Evolutionary conservation across 768 basidiomycete genomes (phyloP), one percentile per base, ranked within the genome.

Genomic region (Gelatoporia subvermispora): DNA sequence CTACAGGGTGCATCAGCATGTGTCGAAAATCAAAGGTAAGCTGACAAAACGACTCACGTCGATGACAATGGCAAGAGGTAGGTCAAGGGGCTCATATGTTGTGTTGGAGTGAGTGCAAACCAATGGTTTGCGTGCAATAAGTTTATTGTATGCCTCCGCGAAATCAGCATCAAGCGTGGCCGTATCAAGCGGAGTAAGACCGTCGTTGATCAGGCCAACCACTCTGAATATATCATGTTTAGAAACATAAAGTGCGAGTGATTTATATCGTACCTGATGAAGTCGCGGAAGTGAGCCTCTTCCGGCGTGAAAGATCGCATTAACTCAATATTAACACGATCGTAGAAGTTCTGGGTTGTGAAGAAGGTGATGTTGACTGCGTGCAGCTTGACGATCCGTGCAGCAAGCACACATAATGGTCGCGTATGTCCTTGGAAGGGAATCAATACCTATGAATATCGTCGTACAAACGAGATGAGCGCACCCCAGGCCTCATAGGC

Each of bases 371-470:
- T 45, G 15, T 28, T 15, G 4, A 52, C 38, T 8, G 44, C 21
- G 11, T 40, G 52, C 20, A 48, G 31, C 50, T 53, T 51, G 15
- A 53, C 52, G 7, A 57, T n/a, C 3, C 50, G 52, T 4, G 51
- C 52, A 8, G 38, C 31, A 1, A 53, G 43, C 35, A 40, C 40
- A 35, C 50, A 35, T 11, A 57, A 31, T 10, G 56, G 56, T 16
- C 56, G 47, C 3, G 43, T 45, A 17, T 57, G 56, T 10, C 56
- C 56, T 57, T 38, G 9, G 2, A 31, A 35, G 11, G 24, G 13
- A 10, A 9, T 23, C 21, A 10, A 8, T 34, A 3, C 18, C 8
- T 22, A 3, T 25, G 36, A 5, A 25, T 4, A 13, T 22, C 9
- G 10, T 16, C 5, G 20, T 15, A 25, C 7, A 11, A 3, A 17